phyloP scores from a whole-genome alignment of 805 yeast genomes.

The Ogataea pignaliae region DNA sequence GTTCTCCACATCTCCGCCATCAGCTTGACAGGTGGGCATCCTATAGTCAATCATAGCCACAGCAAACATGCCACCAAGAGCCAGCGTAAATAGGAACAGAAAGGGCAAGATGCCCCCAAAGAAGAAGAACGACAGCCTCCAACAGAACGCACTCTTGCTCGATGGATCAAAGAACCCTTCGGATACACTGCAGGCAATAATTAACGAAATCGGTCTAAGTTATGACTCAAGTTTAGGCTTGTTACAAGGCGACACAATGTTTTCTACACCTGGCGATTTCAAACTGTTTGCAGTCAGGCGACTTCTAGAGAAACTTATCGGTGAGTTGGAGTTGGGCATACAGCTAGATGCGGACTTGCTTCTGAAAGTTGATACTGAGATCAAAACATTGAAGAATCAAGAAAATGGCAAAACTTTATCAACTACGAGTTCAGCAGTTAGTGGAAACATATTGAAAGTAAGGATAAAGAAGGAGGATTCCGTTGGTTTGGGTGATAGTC shows the following conservation, averaged over 20 bases:
- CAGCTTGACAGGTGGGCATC: no score
- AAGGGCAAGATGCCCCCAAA: conserved; percentile 22
- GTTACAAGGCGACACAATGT: conserved; percentile 50
- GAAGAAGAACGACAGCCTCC: conserved; percentile 13
- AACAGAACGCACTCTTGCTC: conserved; percentile 1
- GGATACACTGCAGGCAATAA: conserved; percentile 42
- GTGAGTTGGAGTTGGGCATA: conserved; percentile 34
- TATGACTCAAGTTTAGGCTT: conserved; percentile 59
- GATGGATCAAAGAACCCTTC: conserved; percentile 30
- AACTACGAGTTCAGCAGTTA: neutral
- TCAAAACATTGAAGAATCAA: neutral
- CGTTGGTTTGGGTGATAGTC: conserved; percentile 1
- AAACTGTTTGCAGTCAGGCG: conserved; percentile 23
- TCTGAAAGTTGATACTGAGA: conserved; percentile 19
- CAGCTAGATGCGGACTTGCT: conserved; percentile 16
- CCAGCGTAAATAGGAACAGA: conserved; percentile 15
- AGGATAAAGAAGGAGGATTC: conserved; percentile 10
- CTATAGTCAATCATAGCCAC: neutral
- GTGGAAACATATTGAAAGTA: neutral
- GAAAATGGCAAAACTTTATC: neutral
- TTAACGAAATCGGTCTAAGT: conserved; percentile 46
- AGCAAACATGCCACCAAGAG: conserved; percentile 22
- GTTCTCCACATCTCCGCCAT: no score
- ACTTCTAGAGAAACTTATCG: conserved; percentile 36
- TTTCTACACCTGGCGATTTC: conserved; percentile 29